A percentile compares a stretch with the other conserved stretches of the same genome.
These are phyloP conservation scores for Prunella vulgaris DNA, from an alignment of 257 asterid species.

Conservation along the genomic window DNA sequence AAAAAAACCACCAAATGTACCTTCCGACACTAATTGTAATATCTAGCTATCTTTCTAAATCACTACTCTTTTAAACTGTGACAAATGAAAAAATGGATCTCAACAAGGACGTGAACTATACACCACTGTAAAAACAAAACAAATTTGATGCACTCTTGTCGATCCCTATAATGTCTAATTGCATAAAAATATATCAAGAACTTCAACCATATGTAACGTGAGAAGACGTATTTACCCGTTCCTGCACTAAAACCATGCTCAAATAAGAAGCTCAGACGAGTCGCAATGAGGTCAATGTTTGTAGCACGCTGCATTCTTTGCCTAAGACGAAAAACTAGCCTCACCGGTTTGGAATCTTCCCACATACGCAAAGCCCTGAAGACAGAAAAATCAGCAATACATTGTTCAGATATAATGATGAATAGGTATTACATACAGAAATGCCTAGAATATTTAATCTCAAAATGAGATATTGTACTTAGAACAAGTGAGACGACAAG, in stretches of 20 bases:
- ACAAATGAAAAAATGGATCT: not conserved
- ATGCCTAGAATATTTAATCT: not conserved
- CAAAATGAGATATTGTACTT: not conserved
- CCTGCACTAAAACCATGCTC: not conserved
- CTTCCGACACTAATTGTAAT: not conserved
- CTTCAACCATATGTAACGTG: not conserved
- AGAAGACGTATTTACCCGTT: not conserved
- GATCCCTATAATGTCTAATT: not conserved
- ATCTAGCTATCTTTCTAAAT: not conserved
- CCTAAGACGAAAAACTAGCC: not conserved
- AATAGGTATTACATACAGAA: not conserved
- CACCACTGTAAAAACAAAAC: slow-evolving; percentile 3
- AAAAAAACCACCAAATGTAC: not conserved
- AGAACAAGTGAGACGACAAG: not conserved
- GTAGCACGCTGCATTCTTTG: not conserved
- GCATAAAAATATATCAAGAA: not conserved
- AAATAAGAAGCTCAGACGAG: not conserved
- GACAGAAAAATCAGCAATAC: too few relatives aligned
- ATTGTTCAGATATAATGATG: not conserved
- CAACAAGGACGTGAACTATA: not conserved
- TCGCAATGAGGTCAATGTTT: not conserved
- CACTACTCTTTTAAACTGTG: not conserved
- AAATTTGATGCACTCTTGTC: not conserved
- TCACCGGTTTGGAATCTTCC: not conserved
- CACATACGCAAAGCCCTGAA: not conserved